Evolutionary conservation across 306 rosid species (phyloP).

Genomic region (Casuarina equisetifolia): DNA sequence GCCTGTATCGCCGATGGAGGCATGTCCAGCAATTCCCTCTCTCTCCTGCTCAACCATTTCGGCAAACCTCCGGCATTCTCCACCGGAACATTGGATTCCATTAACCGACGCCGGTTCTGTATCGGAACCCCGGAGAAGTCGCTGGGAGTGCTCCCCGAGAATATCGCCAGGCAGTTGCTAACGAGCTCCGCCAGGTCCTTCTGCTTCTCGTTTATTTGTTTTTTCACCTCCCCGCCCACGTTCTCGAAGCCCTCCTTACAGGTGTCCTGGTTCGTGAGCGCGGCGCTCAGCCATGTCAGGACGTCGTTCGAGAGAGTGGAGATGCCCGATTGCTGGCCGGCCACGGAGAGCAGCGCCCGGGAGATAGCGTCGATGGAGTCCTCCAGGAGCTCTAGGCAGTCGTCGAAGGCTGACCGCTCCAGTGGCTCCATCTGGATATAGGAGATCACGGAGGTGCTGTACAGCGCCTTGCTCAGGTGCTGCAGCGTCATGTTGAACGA

Average conservation of each 20-base stretch:
- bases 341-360: slow-evolving; percentile 45
- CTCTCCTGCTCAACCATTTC: slow-evolving; percentile 58
- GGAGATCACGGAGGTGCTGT: slow-evolving; percentile 50
- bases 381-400: slow-evolving; percentile 82
- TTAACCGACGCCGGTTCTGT: slow-evolving; percentile 52
- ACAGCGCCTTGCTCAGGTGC: slow-evolving; percentile 59
- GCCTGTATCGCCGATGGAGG: slow-evolving; percentile 66
- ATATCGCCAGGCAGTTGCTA: slow-evolving; percentile 82
- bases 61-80: slow-evolving; percentile 54
- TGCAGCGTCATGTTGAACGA: slow-evolving; percentile 82
- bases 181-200: slow-evolving; percentile 66
- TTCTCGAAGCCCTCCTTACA: slow-evolving; percentile 65
- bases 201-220: slow-evolving; percentile 43
- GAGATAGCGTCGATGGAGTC: slow-evolving; percentile 70
- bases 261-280: slow-evolving; percentile 87
- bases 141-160: slow-evolving; percentile 33
- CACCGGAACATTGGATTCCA: slow-evolving; percentile 38
- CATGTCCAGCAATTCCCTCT: slow-evolving; percentile 54
- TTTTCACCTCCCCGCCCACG: slow-evolving; percentile 43
- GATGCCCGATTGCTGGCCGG: background rate
- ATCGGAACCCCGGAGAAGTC: slow-evolving; percentile 86
- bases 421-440: slow-evolving; percentile 40
- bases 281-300: slow-evolving; percentile 85
- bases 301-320: slow-evolving; percentile 43
- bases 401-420: slow-evolving; percentile 62